Percentiles rank a stretch among this genome's conserved stretches.
Evolutionary conservation across 1,139 yeast species (phyloP).

Genomic region (Yamadazyma kanchanaburiensis): DNA sequence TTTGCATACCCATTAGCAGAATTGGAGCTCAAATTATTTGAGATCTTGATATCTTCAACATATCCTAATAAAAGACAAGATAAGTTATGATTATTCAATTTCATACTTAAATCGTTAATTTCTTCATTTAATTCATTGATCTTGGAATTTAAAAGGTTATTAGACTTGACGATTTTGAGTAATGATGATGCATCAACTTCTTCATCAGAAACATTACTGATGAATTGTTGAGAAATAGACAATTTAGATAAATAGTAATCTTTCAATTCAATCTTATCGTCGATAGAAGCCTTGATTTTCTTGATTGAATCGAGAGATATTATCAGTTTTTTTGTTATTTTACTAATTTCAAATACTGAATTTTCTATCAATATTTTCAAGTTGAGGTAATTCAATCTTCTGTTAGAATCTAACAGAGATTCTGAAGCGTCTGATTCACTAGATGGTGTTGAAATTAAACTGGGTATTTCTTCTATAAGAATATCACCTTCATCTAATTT

Average conservation of each 20-base stretch:
- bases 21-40: constrained; percentile 9
- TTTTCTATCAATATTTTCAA: constrained; percentile 43
- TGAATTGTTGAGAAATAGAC: constrained; percentile 34
- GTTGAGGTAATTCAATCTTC: constrained; percentile 30
- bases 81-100: constrained; percentile 38
- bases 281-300: constrained; percentile 25
- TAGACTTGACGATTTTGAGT: constrained; percentile 33
- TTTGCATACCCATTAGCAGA: constrained; percentile 4
- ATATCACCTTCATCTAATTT: constrained; percentile 30
- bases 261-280: constrained; percentile 29
- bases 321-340: constrained; percentile 33
- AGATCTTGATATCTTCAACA: constrained; percentile 39
- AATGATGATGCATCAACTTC: constrained; percentile 27
- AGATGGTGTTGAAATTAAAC: constrained; percentile 18
- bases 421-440: constrained; percentile 16
- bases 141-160: constrained; percentile 30
- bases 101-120: constrained; percentile 24
- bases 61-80: constrained; percentile 46
- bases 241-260: constrained; percentile 32
- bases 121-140: constrained; percentile 26
- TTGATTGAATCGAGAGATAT: constrained; percentile 29
- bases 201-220: constrained; percentile 23
- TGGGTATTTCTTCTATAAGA: constrained; percentile 18
- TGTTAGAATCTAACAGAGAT: constrained; percentile 7
- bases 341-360: constrained; percentile 40